Evolutionary conservation across 345 rosid species (phyloP).

Genomic region (Lumnitzera racemosa): DNA sequence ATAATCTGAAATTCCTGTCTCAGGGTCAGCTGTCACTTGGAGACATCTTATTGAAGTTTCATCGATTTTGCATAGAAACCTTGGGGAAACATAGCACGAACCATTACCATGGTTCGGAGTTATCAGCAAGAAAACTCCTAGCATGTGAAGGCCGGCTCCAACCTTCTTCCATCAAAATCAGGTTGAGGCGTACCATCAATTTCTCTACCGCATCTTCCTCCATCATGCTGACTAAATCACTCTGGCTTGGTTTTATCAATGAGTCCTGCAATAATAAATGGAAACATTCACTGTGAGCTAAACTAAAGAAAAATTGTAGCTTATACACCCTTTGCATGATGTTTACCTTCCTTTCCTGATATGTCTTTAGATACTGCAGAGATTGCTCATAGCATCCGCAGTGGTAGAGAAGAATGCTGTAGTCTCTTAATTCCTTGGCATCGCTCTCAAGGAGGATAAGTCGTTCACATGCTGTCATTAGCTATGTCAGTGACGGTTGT

Average conservation of each 20-base stretch:
- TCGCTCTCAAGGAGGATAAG: slow-evolving; percentile 43
- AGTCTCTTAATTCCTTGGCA: slow-evolving; percentile 53
- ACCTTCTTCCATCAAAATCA: slow-evolving; percentile 53
- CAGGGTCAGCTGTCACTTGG: no score
- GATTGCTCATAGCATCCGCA: slow-evolving; percentile 52
- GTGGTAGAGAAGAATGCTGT: slow-evolving; percentile 60
- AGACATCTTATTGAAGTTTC: no score
- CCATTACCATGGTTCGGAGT: slow-evolving; percentile 55
- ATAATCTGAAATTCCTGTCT: no score
- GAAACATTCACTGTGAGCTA: background rate
- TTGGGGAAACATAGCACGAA: background rate
- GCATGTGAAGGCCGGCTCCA: slow-evolving; percentile 37
- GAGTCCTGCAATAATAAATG: slow-evolving; percentile 18
- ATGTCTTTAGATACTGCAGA: slow-evolving; percentile 33
- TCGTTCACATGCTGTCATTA: slow-evolving; percentile 56
- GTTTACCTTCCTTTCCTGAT: slow-evolving; percentile 36
- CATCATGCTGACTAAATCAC: slow-evolving; percentile 18
- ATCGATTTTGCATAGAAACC: background rate
- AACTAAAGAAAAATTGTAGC: background rate
- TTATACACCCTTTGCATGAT: background rate
- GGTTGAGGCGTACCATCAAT: slow-evolving; percentile 44
- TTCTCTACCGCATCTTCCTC: slow-evolving; percentile 53
- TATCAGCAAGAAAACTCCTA: slow-evolving; percentile 45
- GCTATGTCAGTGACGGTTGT: background rate
- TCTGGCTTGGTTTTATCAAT: slow-evolving; percentile 9